Percentiles rank a stretch among this genome's conserved stretches.
phyloP scores from a whole-genome alignment of 1,284 basidiomycete genomes.

The Cutaneotrichosporon sp. region DNA sequence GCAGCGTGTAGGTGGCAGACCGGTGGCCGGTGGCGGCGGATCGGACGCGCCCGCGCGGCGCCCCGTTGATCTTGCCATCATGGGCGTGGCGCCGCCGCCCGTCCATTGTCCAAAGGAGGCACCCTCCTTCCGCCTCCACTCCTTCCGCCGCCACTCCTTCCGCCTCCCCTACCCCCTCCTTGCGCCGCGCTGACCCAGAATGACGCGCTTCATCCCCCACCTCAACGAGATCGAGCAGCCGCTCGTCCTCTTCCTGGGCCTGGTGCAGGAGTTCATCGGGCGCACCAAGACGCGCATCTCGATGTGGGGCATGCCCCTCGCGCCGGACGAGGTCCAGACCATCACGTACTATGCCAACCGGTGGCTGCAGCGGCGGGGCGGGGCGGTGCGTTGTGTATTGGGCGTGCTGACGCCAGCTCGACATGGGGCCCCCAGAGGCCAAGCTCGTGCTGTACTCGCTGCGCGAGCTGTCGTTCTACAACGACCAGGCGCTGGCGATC shows the following conservation, averaged over 20 bases:
- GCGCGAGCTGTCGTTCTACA: conserved; percentile 4
- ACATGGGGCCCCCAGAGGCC: conserved; percentile 3
- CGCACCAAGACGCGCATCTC: conserved; percentile 3
- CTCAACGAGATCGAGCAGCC: background rate
- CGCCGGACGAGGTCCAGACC: background rate
- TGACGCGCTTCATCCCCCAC: background rate
- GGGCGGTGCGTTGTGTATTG: background rate
- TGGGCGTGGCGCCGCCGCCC: background rate
- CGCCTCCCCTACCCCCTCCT: background rate
- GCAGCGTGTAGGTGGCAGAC: too few relatives aligned
- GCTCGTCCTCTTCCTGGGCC: background rate
- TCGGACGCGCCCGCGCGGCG: too few relatives aligned
- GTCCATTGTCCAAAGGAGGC: background rate
- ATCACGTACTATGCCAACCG: conserved; percentile 1
- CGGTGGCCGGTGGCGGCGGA: too few relatives aligned
- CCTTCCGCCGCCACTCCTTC: background rate
- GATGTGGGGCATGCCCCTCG: conserved; percentile 5
- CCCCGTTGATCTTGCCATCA: too few relatives aligned
- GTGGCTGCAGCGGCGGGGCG: conserved; percentile 7
- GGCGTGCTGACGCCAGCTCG: conserved; percentile 1
- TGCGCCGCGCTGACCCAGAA: background rate
- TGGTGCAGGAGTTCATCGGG: conserved; percentile 6
- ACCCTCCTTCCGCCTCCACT: too few relatives aligned
- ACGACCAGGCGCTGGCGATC: conserved; percentile 1
- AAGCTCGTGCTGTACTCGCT: conserved; percentile 8